Conservation (phyloP, 176 grass and related monocot genomes). For the Musa itinerans region DNA sequence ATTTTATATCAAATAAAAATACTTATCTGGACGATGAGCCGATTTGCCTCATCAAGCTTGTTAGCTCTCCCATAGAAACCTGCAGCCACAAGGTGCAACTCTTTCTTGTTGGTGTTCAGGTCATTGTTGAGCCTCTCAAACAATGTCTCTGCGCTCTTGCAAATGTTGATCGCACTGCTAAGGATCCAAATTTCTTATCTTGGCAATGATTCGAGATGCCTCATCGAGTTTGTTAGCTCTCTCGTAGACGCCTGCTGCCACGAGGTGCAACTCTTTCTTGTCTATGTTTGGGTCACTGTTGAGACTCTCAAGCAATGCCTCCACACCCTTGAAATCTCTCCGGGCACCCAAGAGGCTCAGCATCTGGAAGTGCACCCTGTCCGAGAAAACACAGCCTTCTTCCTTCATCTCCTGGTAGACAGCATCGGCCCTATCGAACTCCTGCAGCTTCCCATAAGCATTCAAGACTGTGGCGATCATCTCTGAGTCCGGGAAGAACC, state of each 20-base stretch:
- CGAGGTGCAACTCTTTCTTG: constrained; percentile 74
- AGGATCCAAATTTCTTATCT: constrained; percentile 43
- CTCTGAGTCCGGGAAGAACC: constrained; percentile 65
- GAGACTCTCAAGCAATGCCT: constrained; percentile 44
- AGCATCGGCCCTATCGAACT: constrained; percentile 46
- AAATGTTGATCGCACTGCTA: constrained; percentile 2
- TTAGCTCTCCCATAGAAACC: constrained; percentile 64
- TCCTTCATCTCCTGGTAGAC: constrained; percentile 57
- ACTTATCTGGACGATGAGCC: constrained; percentile 47
- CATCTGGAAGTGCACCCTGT: constrained; percentile 96
- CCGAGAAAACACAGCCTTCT: constrained; percentile 72
- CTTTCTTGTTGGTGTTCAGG: constrained; percentile 67
- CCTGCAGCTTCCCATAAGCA: constrained; percentile 73
- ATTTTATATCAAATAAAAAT: neutral
- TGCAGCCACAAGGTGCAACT: constrained; percentile 64
- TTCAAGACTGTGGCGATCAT: constrained; percentile 73
- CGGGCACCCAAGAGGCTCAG: constrained; percentile 68
- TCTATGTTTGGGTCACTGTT: constrained; percentile 59
- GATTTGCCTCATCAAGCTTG: constrained; percentile 48
- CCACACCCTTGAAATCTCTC: constrained; percentile 59
- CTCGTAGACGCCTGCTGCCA: constrained; percentile 54
- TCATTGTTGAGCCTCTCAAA: constrained; percentile 49
- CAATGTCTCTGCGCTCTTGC: constrained; percentile 44
- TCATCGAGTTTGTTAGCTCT: constrained; percentile 64
- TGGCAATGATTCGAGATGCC: constrained; percentile 50